Base-by-base conservation (phyloP, 1,284 basidiomycete genomes). In the Apiotrichum akiyoshidainum region DNA sequence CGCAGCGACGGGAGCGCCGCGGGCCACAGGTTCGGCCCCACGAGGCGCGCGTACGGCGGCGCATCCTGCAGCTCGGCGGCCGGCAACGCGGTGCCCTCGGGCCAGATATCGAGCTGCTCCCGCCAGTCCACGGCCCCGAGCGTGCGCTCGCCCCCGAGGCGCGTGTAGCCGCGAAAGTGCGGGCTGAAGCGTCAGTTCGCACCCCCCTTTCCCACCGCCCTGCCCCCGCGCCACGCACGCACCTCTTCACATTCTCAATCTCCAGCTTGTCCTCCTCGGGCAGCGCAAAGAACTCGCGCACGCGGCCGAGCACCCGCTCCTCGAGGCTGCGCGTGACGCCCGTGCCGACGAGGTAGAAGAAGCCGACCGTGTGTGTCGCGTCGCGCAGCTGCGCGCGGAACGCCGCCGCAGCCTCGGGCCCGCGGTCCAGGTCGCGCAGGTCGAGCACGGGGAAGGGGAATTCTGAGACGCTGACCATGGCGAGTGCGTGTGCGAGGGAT, bases 261-360 rank as follows among this genome's bases (percentile, higher is more conserved):
- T 47, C 12, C 10, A 67, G 65, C 57, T 72, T 72, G 41, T 54
- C 60, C 33, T 64, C 64, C 46, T 66, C 63, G 12, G 69, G 66
- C 1, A 68, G 60, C 45, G 70, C 66, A 51, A 72, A 72, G 61
- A 72, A 72, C 46, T 59, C 54, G 49, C 66, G 63, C 13, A 65
- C 68, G 5, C 58, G 45, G 12, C 54, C 14, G 7, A 72, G 59
- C 13, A 72, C 60, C 5, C 61, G 60, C 17, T 61, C 47, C 49
- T 69, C 63, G 44, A 69, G 68, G 13, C 63, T 64, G 14, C 58
- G 51, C 3, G 55, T 61, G n/a, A 72, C 53, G 7, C 68, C 69
- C 34, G 69, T 68, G 12, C 70, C 70, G 22, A 65, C 64, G 35
- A 70, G 65, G 58, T 72, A 70, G 65, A 72, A 70, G 66, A 72